Evolutionary conservation across 371 early-diverging fungal genomes (phyloP).

Genomic region (Rhizopus arrhizus): DNA sequence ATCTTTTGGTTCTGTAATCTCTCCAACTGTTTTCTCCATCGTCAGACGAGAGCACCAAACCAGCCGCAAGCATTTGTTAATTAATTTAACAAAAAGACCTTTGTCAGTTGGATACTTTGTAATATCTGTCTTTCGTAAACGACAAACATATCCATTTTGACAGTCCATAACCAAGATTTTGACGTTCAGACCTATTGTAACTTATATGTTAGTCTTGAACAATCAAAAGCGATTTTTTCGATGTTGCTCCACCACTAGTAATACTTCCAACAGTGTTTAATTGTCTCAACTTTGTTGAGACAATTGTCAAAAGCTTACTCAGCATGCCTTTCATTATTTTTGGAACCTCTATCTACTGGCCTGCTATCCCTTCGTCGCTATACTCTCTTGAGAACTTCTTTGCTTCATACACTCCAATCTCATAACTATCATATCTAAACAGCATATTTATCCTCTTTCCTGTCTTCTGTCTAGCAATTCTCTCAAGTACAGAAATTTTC

Average conservation of each 20-base stretch:
- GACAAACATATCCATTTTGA: constrained; percentile 4
- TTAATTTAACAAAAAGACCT: not conserved
- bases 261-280: constrained; percentile 1
- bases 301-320: not conserved
- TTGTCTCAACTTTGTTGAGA: not conserved
- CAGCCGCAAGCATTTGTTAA: not conserved
- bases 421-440: constrained; percentile 1
- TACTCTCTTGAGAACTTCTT: not conserved
- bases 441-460: not conserved
- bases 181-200: not conserved
- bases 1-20: constrained; percentile 1
- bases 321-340: constrained; percentile 17
- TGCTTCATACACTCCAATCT: not conserved
- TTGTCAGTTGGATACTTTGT: not conserved
- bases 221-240: not conserved
- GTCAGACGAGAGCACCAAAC: constrained; percentile 1
- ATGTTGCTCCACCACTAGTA: not conserved
- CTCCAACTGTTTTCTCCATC: not conserved
- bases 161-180: constrained; percentile 3
- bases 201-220: not conserved
- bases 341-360: constrained; percentile 3
- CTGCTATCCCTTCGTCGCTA: not conserved
- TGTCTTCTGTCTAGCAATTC: not conserved
- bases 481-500: not conserved
- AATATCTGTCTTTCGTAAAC: not conserved